Conservation (phyloP, 306 rosid genomes). For the Begonia peltatifolia region DNA sequence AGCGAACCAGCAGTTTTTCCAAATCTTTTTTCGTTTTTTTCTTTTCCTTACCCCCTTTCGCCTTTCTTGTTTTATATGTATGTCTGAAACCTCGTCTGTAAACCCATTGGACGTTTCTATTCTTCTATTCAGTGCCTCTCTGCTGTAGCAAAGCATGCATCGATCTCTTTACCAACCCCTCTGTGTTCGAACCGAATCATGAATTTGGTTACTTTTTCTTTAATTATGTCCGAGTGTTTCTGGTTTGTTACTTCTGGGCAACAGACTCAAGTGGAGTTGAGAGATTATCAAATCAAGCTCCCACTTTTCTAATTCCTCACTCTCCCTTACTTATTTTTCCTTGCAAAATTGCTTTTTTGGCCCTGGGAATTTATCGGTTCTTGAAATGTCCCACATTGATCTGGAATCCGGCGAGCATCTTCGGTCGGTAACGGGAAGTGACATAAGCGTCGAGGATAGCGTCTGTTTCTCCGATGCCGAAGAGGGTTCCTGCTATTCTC, state of each 20-base stretch:
- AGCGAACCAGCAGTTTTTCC: conserved; percentile 17
- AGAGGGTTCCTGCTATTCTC: conserved; percentile 75
- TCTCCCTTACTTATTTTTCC: conserved; percentile 8
- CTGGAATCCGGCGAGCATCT: conserved; percentile 48
- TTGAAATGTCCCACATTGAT: conserved; percentile 50
- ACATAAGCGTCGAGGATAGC: conserved; percentile 44
- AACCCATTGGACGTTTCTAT: conserved; percentile 46
- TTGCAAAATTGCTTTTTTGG: conserved; percentile 13
- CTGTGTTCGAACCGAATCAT: conserved; percentile 12
- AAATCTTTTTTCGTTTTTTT: not conserved
- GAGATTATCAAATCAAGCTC: conserved; percentile 40
- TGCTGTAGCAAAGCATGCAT: conserved; percentile 19
- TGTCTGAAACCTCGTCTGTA: conserved; percentile 21
- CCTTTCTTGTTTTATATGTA: conserved; percentile 12
- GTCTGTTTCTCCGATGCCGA: conserved; percentile 77
- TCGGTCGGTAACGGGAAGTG: conserved; percentile 38
- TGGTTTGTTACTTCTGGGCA: conserved; percentile 3
- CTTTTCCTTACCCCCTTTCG: not conserved
- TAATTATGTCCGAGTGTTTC: not conserved
- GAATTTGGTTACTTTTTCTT: conserved; percentile 6
- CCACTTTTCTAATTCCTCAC: conserved; percentile 22
- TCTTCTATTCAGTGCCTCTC: conserved; percentile 19
- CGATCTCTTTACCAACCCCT: conserved; percentile 9
- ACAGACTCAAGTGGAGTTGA: conserved; percentile 30
- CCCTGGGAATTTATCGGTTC: conserved; percentile 21